Evolutionary conservation across 768 basidiomycete species (phyloP), one percentile per base, ranked within the genome.

Genomic region (Cystobasidium ongulense): DNA sequence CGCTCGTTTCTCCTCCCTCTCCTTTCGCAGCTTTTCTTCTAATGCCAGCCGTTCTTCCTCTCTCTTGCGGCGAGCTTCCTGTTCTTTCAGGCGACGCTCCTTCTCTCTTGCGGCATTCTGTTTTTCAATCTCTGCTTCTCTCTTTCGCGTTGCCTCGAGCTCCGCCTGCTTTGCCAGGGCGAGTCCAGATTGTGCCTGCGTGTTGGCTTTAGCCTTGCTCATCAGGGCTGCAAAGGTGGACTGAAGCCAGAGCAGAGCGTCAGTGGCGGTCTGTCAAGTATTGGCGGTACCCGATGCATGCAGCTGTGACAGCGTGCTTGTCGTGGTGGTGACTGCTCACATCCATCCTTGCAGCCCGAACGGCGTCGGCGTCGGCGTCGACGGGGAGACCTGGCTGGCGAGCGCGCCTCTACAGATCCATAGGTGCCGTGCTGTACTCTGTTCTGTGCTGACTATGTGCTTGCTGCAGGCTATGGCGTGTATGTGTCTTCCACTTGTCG

Each of bases 191-290:
- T 71, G 36, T 54, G 52, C 33, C 25, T 57, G 36, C 21, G 68
- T 71, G 68, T 71, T 71, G 68, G 68, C 68, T 71, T 71, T 71
- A 10, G 68, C 68, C 68, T 61, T 54, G 68, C 33, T 57, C 68
- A 71, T 71, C 53, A 71, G 39, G 23, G 50, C 68, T 27, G 27
- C 31, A 43, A 71, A 71, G 46, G 46, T 50, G 46, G 46, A 11
- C 46, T 50, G 46, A 23, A 11, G 21, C 53, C 8, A n/a, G 53
- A 57, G 53, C 17, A 39, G 39, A 7, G 17, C 39, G 7, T 7
- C 39, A 39, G 39, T 18, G 18, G 39, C 39, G 39, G 39, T 41
- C 39, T 18, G 18, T 41, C n/a, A n/a, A n/a, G n/a, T n/a, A n/a
- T n/a, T n/a, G n/a, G n/a, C n/a, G n/a, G n/a, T n/a, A n/a, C n/a